Evolutionary conservation across 1,284 basidiomycete species (phyloP).

Genomic region (Phenoliferia sp.): DNA sequence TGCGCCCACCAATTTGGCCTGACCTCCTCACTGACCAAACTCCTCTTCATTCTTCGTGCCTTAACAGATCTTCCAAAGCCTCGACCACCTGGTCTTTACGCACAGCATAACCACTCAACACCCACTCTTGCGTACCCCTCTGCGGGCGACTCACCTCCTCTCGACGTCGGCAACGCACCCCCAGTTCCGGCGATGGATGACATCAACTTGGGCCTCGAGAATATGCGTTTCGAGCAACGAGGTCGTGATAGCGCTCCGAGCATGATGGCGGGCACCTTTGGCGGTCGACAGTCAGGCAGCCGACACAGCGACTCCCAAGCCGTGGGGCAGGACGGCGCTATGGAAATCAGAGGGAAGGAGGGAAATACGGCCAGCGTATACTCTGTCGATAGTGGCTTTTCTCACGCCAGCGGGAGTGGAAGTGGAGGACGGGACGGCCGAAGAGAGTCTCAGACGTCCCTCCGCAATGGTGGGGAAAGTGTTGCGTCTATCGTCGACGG

Average conservation of each 20-base stretch:
- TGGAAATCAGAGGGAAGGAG: constrained; percentile 23
- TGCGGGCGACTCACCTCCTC: background rate
- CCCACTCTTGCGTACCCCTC: constrained; percentile 19
- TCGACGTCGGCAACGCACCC: background rate
- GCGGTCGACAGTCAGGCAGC: background rate
- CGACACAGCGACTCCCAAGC: background rate
- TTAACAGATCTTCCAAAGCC: background rate
- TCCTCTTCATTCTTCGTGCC: background rate
- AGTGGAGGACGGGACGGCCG: background rate
- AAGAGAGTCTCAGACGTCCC: background rate
- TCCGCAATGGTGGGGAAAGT: background rate
- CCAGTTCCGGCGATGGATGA: constrained; percentile 24
- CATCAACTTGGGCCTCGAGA: constrained; percentile 29
- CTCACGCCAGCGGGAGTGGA: background rate
- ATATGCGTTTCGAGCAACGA: constrained; percentile 30
- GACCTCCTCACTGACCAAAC: background rate
- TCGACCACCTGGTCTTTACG: constrained; percentile 21
- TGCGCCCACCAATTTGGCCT: background rate
- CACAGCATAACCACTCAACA: constrained; percentile 28
- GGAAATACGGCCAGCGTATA: constrained; percentile 29
- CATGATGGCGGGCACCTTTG: background rate
- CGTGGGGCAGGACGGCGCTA: constrained; percentile 25
- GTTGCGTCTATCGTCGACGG: constrained; percentile 10
- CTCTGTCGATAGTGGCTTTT: constrained; percentile 22
- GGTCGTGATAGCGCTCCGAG: background rate